Evolutionary conservation across 441 rosid genomes (phyloP), one percentile per base, ranked within the genome.

Genomic region (Aleurites moluccanus): DNA sequence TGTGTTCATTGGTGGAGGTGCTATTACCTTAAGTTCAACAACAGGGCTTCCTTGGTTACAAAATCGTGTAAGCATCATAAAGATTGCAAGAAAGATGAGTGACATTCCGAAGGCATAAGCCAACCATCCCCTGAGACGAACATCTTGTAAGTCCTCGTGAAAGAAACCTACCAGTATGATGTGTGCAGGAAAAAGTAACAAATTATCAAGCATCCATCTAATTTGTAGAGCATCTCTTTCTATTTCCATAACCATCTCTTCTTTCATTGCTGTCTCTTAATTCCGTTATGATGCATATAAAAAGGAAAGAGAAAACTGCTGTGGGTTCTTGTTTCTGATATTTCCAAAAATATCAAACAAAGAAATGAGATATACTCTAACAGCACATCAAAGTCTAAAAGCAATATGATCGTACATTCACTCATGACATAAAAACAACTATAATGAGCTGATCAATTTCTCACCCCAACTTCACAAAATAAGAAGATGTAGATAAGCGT

Each of bases 1-100:
- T 62, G 94, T 87, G 87, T 81, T 95, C 92, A 85, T 91, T 4
- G 83, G 90, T 23, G 93, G 93, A 61, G 98, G 99, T 13, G 93
- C 91, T 55, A 71, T 27, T 49, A 95, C 91, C 79, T 83, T 92
- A 40, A 95, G 85, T 79, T 84, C 89, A 35, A 84, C n/a, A n/a
- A n/a, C 82, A 38, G 88, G 77, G 76, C 28, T 78, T 70, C 88
- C 96, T 79, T 88, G 85, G 73, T 83, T 93, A 66, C 67, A 83
- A 64, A 53, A 80, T 60, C 88, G 83, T 0, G 93, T 88, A 33
- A 92, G 79, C 67, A 84, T 69, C 90, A 95, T 89, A 74, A 91
- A 92, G 73, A 84, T 74, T 0, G 92, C 90, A 5, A 89, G 68
- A 60, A 86, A 85, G 57, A 85, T 23, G 44, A 78, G 80, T 65